phyloP scores from a whole-genome alignment of 352 stramenopile genomes.

The Phytophthora crassamura region DNA sequence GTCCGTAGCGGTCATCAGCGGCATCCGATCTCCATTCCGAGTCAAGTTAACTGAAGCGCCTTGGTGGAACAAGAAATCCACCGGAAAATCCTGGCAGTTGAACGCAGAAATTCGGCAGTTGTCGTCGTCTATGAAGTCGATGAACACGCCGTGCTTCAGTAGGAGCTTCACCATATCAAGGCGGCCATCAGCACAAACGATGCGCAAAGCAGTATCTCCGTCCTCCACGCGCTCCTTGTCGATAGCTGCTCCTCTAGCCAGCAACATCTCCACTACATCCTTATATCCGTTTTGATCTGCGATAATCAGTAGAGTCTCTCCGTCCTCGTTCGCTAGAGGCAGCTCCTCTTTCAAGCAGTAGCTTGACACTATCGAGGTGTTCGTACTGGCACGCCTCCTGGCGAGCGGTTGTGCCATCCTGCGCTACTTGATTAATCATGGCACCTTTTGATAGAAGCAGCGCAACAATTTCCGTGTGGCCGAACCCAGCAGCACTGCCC shows the following conservation, averaged over 20 bases:
- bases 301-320: not conserved
- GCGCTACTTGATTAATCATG: not conserved
- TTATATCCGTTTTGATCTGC: not conserved
- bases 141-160: too few relatives aligned
- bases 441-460: slow-evolving; percentile 1
- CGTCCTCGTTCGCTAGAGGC: not conserved
- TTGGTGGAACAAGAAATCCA: not conserved
- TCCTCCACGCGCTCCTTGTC: not conserved
- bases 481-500: not conserved
- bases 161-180: not conserved
- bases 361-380: not conserved
- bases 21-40: not conserved
- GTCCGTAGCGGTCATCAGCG: not conserved
- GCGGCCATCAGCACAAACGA: not conserved
- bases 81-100: too few relatives aligned
- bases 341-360: not conserved
- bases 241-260: not conserved
- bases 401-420: not conserved
- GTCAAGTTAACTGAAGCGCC: not conserved
- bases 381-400: not conserved
- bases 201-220: too few relatives aligned
- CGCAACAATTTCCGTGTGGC: not conserved
- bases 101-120: too few relatives aligned
- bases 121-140: too few relatives aligned
- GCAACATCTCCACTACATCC: not conserved